A percentile compares a stretch with the other conserved stretches of the same genome.
phyloP scores from a whole-genome alignment of 1,139 yeast species.

The Taiozyma onychis region DNA sequence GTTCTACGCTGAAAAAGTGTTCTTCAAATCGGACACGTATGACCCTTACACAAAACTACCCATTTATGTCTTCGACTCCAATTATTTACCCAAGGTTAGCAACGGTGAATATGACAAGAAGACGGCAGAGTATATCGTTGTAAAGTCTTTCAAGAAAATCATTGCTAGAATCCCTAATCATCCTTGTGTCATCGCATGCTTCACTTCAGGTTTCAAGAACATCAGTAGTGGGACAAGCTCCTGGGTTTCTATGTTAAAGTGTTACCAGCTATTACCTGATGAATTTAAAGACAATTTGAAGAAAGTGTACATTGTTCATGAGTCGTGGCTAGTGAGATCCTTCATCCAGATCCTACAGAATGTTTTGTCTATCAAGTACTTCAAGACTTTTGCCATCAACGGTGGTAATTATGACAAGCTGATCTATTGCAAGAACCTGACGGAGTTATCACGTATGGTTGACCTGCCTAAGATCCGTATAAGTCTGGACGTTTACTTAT shows the following conservation, averaged over 20 bases:
- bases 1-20: slow-evolving; percentile 40
- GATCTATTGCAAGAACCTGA: slow-evolving; percentile 37
- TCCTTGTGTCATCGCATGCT: slow-evolving; percentile 62
- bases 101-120: slow-evolving; percentile 29
- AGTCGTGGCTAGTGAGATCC: slow-evolving; percentile 84
- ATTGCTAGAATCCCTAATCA: slow-evolving; percentile 41
- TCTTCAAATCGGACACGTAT: slow-evolving; percentile 49
- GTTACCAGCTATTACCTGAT: slow-evolving; percentile 64
- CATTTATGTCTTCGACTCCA: slow-evolving; percentile 67
- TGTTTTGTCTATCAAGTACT: slow-evolving; percentile 43
- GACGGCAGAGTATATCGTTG: slow-evolving; percentile 34
- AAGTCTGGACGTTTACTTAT: slow-evolving; percentile 64
- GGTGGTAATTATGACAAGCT: slow-evolving; percentile 13
- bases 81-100: slow-evolving; percentile 59
- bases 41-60: slow-evolving; percentile 64
- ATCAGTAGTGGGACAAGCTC: slow-evolving; percentile 39
- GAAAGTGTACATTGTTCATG: slow-evolving; percentile 79
- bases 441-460: slow-evolving; percentile 56
- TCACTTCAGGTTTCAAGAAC: slow-evolving; percentile 67
- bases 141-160: slow-evolving; percentile 31
- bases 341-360: slow-evolving; percentile 69
- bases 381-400: slow-evolving; percentile 18
- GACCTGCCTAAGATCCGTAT: slow-evolving; percentile 77
- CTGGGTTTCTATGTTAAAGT: slow-evolving; percentile 78
- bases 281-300: slow-evolving; percentile 48